These are phyloP conservation scores for Phyllosticta citribraziliensis DNA, from an alignment of 2,329 filamentous ascomycete species.

Conservation along the genomic window DNA sequence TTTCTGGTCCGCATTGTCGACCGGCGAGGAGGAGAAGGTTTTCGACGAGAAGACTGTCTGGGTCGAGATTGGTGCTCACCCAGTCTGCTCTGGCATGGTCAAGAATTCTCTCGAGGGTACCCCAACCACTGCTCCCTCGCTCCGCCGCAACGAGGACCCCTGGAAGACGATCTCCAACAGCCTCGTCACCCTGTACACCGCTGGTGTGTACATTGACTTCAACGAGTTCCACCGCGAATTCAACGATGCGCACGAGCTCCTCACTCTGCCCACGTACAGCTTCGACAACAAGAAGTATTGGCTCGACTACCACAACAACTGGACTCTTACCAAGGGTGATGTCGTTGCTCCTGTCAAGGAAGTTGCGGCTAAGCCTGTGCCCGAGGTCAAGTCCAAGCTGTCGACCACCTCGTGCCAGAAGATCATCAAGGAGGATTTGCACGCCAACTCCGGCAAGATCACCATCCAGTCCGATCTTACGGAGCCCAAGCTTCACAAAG, in stretches of 20 bases:
- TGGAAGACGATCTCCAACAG: conserved; percentile 55
- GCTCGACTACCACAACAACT: conserved; percentile 63
- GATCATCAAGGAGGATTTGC: conserved; percentile 52
- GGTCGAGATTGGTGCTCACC: conserved; percentile 67
- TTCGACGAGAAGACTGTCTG: conserved; percentile 59
- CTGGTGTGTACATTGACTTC: conserved; percentile 58
- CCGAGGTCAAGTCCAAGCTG: conserved; percentile 43
- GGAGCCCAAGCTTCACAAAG: conserved; percentile 51
- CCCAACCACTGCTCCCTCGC: conserved; percentile 48
- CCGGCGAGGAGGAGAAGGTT: conserved; percentile 47
- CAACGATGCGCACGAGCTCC: conserved; percentile 46
- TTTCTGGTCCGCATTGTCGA: conserved; percentile 53
- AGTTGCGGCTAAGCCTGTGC: conserved; percentile 26
- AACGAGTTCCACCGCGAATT: conserved; percentile 59
- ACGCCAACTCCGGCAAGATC: conserved; percentile 48
- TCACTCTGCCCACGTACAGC: conserved; percentile 58
- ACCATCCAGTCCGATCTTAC: conserved; percentile 58
- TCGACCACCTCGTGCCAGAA: conserved; percentile 57
- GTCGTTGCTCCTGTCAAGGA: conserved; percentile 31
- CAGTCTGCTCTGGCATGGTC: conserved; percentile 58
- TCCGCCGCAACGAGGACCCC: conserved; percentile 52
- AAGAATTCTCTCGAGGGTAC: conserved; percentile 50
- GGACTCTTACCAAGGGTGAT: conserved; percentile 60
- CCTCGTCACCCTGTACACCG: conserved; percentile 50
- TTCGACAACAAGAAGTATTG: conserved; percentile 66